phyloP scores from a whole-genome alignment of 805 yeast genomes.

The Saccharomycopsis selenospora region DNA sequence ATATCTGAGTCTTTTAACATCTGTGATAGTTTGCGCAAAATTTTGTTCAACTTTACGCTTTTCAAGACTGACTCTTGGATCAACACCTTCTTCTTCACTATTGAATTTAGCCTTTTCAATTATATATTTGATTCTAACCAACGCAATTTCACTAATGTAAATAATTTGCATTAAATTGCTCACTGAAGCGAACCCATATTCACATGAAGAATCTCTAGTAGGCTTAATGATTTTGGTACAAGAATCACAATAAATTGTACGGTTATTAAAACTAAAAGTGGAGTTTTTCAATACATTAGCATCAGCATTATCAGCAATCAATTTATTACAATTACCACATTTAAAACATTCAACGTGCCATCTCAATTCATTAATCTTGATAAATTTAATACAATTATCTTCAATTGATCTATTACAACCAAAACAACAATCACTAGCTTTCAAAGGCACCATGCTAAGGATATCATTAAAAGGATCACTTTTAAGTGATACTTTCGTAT shows the following conservation, averaged over 20 bases:
- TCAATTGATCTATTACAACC: slow-evolving; percentile 73
- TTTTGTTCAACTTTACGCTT: slow-evolving; percentile 32
- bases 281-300: neutral
- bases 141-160: slow-evolving; percentile 74
- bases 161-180: slow-evolving; percentile 67
- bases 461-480: slow-evolving; percentile 33
- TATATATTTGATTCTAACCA: slow-evolving; percentile 33
- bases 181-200: slow-evolving; percentile 52
- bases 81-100: slow-evolving; percentile 9
- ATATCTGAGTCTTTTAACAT: slow-evolving; percentile 69
- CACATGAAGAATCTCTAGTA: slow-evolving; percentile 32
- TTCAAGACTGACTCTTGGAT: slow-evolving; percentile 9
- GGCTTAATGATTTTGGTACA: slow-evolving; percentile 45
- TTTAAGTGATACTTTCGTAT: slow-evolving; percentile 32
- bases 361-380: slow-evolving; percentile 41
- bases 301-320: slow-evolving; percentile 33
- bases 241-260: slow-evolving; percentile 47
- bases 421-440: slow-evolving; percentile 71
- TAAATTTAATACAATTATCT: slow-evolving; percentile 60
- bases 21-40: slow-evolving; percentile 65
- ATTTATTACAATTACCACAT: slow-evolving; percentile 53
- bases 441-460: slow-evolving; percentile 37
- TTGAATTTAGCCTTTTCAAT: slow-evolving; percentile 5
- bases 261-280: slow-evolving; percentile 20
- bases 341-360: slow-evolving; percentile 79